Evolutionary conservation across 2,329 filamentous ascomycete species (phyloP), one percentile per base, ranked within the genome.

Genomic region (Chalara sp.): DNA sequence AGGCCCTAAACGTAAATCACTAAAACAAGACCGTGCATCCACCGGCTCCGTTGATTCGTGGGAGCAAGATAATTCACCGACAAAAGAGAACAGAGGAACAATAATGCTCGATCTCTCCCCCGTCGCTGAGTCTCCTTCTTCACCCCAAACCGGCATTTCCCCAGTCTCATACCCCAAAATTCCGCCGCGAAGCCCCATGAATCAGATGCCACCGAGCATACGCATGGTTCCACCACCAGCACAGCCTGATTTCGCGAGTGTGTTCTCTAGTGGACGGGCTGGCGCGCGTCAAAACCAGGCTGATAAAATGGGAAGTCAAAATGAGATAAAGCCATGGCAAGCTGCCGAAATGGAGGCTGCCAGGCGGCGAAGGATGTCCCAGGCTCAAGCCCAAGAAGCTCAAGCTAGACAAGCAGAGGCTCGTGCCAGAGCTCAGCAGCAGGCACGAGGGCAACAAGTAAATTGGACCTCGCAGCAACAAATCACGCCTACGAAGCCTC

Each of bases 101-200:
- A 49, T 46, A 32, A 55, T 52, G 3, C 40, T 33, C 8, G 60
- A 61, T 11, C 51, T 65, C 5, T 65, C 62, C 29, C 63, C 63
- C 6, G 62, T 66, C 3, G 54, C 58, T 6, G 63, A 64, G 50
- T 62, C 59, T 28, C 63, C 63, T 5, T 49, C 56, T 8, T 57
- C 52, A 37, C 21, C 21, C 21, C 21, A 21, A 21, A 21, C 21
- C 37, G 60, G 60, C 8, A 49, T 45, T 21, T 49, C 46, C 7
- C 54, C 54, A 8, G 52, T 52, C 29, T 46, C 31, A 6, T 53
- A 54, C 33, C 52, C 54, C 33, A 52, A 48, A 35, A 56, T 51
- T 21, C 51, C 53, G 41, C 44, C 10, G 31, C 21, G 21, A 21
- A 37, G 35, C 35, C 33, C 33, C 7, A 29, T n/a, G 13, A 48